Evolutionary conservation across 225 moss, liverwort and hornwort species (phyloP), one percentile per base, ranked within the genome.

Genomic region (Sphagnum tenellum): DNA sequence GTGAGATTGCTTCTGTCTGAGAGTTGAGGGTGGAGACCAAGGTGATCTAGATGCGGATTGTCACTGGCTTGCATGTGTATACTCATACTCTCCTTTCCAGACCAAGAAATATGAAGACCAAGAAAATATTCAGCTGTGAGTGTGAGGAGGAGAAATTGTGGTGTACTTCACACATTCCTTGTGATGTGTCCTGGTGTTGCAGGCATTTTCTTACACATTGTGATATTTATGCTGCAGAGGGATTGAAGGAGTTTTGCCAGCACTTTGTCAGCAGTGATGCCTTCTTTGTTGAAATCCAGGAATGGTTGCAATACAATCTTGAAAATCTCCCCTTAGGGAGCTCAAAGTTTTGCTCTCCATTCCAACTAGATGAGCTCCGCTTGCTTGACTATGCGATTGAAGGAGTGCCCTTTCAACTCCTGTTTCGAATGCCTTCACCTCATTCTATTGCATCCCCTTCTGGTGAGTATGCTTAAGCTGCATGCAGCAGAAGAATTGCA

Each of bases 331-430:
- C 85, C n/a, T 86, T 77, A 55, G 89, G 77, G 55, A 71, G 62
- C 50, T 74, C 83, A 50, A 80, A 84, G 52, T 91, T 91, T 29
- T 74, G 72, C 63, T 69, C 88, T 67, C 88, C 85, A 48, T 95
- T 91, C 64, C 86, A 90, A 64, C 63, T 86, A 8, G 91, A 95
- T 72, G 91, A 91, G 70, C 83, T 95, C 57, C 83, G 89, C 68
- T 79, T 88, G 70, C 84, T 95, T 9, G 94, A 95, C 73, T 91
- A 89, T 74, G 91, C 91, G 48, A 80, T 95, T 46, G 94, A 91
- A 66, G 91, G 94, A 61, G 89, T 95, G 59, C 80, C 89, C 49
- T 95, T 91, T 70, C 91, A 95, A 81, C 94, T 91, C 81, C 75
- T 95, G 66, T 69, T 91, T 70, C 89, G 94, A 71, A 95, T 95